These are phyloP conservation scores for Endothia cerciana DNA, from an alignment of 2,329 filamentous ascomycete species.

Conservation along the genomic window DNA sequence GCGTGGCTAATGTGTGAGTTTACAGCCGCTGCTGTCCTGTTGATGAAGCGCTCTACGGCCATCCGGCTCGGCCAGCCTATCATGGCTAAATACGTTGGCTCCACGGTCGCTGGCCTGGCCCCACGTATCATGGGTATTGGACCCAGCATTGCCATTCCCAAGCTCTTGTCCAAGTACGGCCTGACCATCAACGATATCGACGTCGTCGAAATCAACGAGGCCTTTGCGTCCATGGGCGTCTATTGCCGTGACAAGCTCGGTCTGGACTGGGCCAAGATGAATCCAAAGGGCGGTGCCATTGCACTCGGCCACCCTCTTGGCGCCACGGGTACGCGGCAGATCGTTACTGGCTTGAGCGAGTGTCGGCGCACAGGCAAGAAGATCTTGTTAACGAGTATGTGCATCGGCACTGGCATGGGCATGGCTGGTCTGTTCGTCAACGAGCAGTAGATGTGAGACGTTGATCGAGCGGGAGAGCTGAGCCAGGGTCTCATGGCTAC, in stretches of 20 bases:
- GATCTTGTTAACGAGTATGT: slow-evolving; percentile 92
- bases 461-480: background rate
- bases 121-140: slow-evolving; percentile 98
- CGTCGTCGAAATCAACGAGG: slow-evolving; percentile 93
- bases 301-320: slow-evolving; percentile 84
- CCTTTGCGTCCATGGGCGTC: slow-evolving; percentile 96
- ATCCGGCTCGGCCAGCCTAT: slow-evolving; percentile 87
- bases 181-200: slow-evolving; percentile 83
- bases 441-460: slow-evolving; percentile 35
- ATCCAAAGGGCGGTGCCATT: slow-evolving; percentile 80
- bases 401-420: slow-evolving; percentile 67
- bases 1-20: background rate
- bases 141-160: slow-evolving; percentile 73
- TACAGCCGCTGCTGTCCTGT: slow-evolving; percentile 77
- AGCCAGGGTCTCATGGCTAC: background rate
- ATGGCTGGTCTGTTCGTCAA: slow-evolving; percentile 30
- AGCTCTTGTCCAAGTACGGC: slow-evolving; percentile 81
- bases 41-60: slow-evolving; percentile 94
- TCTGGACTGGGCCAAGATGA: slow-evolving; percentile 77
- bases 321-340: slow-evolving; percentile 76
- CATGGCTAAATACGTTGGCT: slow-evolving; percentile 90
- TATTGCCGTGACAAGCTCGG: slow-evolving; percentile 80
- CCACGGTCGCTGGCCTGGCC: slow-evolving; percentile 86
- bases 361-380: slow-evolving; percentile 84
- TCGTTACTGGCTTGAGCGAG: slow-evolving; percentile 89